Conservation (phyloP, 1,139 yeast genomes). For the Lodderomyces margitis region DNA sequence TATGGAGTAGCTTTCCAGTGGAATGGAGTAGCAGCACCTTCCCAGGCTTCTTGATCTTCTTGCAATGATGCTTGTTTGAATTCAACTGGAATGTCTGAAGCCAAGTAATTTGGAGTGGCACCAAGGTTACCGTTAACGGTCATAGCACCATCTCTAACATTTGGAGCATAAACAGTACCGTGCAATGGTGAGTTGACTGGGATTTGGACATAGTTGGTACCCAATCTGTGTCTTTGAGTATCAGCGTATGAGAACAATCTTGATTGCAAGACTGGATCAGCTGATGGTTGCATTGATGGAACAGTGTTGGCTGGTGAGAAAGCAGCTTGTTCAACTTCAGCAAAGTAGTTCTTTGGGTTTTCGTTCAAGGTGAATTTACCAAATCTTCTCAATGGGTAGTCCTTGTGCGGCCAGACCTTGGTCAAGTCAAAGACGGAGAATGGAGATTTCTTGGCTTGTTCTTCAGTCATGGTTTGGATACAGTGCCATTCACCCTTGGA, state of each 20-base stretch:
- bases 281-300: conserved; percentile 81
- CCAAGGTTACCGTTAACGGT: conserved; percentile 84
- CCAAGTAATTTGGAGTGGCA: conserved; percentile 73
- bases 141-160: conserved; percentile 88
- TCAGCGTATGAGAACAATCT: conserved; percentile 84
- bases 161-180: conserved; percentile 49
- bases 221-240: conserved; percentile 68
- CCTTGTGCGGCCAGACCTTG: conserved; percentile 78
- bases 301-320: conserved; percentile 82
- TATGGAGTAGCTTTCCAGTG: conserved; percentile 77
- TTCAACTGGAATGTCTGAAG: conserved; percentile 55
- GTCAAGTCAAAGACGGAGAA: conserved; percentile 71
- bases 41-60: conserved; percentile 80
- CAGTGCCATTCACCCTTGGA: conserved; percentile 68
- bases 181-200: conserved; percentile 68
- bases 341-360: conserved; percentile 76
- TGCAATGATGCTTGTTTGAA: conserved; percentile 43
- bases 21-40: conserved; percentile 83
- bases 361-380: conserved; percentile 69
- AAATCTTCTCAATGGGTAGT: conserved; percentile 72
- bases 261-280: conserved; percentile 84
- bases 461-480: conserved; percentile 65
- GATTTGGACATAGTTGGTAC: conserved; percentile 67
- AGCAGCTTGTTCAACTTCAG: conserved; percentile 81
- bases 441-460: conserved; percentile 57